Evolutionary conservation across 306 rosid species (phyloP), one percentile per base, ranked within the genome.

Genomic region (Vachellia pachyceras): DNA sequence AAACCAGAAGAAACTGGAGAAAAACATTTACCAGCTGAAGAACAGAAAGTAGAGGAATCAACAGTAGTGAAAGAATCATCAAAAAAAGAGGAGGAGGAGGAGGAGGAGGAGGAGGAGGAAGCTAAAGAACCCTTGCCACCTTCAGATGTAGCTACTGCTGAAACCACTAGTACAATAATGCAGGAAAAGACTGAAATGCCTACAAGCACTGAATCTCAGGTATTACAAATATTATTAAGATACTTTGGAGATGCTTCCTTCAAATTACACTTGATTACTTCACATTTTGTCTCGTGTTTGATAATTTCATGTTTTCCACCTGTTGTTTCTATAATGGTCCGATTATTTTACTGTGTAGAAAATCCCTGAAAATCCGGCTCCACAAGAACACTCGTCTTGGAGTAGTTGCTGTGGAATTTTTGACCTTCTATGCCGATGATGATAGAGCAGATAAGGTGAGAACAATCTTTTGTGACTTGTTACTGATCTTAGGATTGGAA

Each of bases 331-430:
- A 15, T 36, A 18, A 39, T 67, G 49, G 17, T 37, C 20, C 72
- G 6, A 68, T 68, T 50, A 41, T 68, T n/a, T 3, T 44, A 23
- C 39, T 12, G 60, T 68, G n/a, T 72, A 49, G 46, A 80, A 90
- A 94, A 71, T 64, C 63, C 61, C 35, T 64, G 65, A 10, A n/a
- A 17, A 86, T 25, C 86, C 73, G 66, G 29, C 84, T 52, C 79
- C 76, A 74, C 72, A 57, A 78, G 87, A 85, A 18, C 70, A 74
- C 41, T 14, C 93, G 41, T 75, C 93, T 57, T 94, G 97, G 97
- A 87, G 18, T 13, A 87, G 92, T 80, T 94, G 98, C 76, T 93
- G 97, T 14, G 97, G 98, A 72, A 82, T 94, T 46, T 77, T 91
- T 7, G 91, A 90, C 60, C 55, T 85, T 81, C 80, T 94, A 54